phyloP scores from a whole-genome alignment of 306 rosid genomes.

The Spatholobus suberectus region DNA sequence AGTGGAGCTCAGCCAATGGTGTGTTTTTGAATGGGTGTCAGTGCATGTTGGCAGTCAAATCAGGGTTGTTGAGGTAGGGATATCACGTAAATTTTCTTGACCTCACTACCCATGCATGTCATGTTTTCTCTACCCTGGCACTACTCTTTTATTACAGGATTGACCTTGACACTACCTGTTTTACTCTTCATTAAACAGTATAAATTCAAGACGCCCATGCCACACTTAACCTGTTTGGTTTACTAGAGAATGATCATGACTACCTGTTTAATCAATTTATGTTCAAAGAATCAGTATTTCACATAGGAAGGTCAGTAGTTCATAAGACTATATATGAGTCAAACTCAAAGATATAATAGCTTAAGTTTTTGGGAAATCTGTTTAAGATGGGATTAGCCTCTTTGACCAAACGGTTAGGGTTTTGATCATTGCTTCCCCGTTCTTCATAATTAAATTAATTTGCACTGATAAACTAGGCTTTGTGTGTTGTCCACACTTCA shows the following conservation, averaged over 20 bases:
- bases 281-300: not conserved
- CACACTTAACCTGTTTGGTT: not conserved
- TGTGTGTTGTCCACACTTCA: not conserved
- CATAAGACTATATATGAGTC: not conserved
- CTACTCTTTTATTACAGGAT: not conserved
- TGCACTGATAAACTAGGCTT: not conserved
- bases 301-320: not conserved
- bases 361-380: not conserved
- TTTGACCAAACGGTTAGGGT: not conserved
- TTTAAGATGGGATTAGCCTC: not conserved
- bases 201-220: not conserved
- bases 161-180: not conserved
- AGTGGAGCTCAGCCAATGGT: not conserved
- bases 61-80: not conserved
- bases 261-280: not conserved
- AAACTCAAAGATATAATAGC: not conserved
- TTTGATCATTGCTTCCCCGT: not conserved
- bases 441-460: not conserved
- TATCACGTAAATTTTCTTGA: not conserved
- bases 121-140: not conserved
- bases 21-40: not conserved
- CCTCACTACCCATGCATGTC: not conserved
- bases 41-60: not conserved
- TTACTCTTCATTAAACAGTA: not conserved
- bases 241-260: not conserved